Evolutionary conservation across 495 filamentous ascomycete genomes (phyloP).

Genomic region (Penicillium diatomitis): DNA sequence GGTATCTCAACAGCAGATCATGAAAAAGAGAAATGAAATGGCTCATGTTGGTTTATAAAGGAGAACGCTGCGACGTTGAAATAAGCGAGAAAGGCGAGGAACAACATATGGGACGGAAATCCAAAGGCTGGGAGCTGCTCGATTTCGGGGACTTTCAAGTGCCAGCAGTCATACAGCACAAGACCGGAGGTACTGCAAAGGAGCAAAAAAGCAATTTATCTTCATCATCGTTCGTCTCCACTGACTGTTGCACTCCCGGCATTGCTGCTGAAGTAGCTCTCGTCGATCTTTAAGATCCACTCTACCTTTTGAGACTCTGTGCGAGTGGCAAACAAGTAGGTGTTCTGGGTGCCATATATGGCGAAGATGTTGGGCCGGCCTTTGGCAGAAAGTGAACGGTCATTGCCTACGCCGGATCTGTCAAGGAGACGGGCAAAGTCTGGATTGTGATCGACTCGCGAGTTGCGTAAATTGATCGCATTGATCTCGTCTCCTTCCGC

Average conservation of each 20-base stretch:
- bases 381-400: conserved; percentile 33
- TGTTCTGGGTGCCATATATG: conserved; percentile 85
- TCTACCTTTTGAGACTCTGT: conserved; percentile 85
- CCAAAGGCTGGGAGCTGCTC: too few species aligned
- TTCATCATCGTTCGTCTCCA: conserved; percentile 10
- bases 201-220: neutral
- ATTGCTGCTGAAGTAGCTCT: conserved; percentile 44
- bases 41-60: neutral
- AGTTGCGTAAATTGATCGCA: conserved; percentile 75
- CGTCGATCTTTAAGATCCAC: conserved; percentile 79
- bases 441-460: conserved; percentile 78
- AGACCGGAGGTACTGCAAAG: conserved; percentile 6
- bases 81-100: conserved; percentile 5
- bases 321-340: conserved; percentile 84
- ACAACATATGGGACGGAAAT: conserved; percentile 3
- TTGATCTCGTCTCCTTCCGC: conserved; percentile 83
- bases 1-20: conserved; percentile 24
- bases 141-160: too few species aligned
- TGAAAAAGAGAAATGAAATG: conserved; percentile 3
- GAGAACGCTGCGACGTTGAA: neutral
- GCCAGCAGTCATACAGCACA: neutral
- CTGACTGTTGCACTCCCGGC: conserved; percentile 21
- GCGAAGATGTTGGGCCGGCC: conserved; percentile 73
- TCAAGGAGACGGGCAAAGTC: conserved; percentile 71
- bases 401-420: conserved; percentile 27